Evolutionary conservation across 2,329 filamentous ascomycete genomes (phyloP).

Genomic region (Fusarium graminum): DNA sequence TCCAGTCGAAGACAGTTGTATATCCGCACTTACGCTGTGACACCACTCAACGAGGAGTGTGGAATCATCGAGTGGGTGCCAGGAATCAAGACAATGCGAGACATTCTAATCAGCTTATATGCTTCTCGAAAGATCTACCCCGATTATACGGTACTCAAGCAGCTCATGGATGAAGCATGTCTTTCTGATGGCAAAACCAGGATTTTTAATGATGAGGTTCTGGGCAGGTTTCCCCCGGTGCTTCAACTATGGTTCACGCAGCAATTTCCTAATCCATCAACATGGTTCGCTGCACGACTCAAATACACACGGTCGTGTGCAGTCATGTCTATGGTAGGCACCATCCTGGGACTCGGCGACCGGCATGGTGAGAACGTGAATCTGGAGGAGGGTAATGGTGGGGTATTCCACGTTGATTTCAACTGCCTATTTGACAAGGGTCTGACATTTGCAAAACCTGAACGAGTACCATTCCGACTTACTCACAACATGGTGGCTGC

Average conservation of each 20-base stretch:
- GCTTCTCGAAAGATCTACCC: slow-evolving; percentile 76
- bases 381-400: slow-evolving; percentile 92
- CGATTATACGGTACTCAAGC: slow-evolving; percentile 77
- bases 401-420: slow-evolving; percentile 98
- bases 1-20: slow-evolving; percentile 91
- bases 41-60: slow-evolving; percentile 96
- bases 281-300: slow-evolving; percentile 91
- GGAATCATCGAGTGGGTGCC: slow-evolving; percentile 99
- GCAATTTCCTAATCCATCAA: slow-evolving; percentile 90
- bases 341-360: slow-evolving; percentile 92
- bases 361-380: slow-evolving; percentile 97
- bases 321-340: slow-evolving; percentile 99
- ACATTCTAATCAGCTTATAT: slow-evolving; percentile 86
- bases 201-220: slow-evolving; percentile 77
- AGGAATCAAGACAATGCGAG: slow-evolving; percentile 91
- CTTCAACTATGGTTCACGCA: slow-evolving; percentile 96
- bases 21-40: slow-evolving; percentile 97
- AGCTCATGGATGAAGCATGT: slow-evolving; percentile 73
- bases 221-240: slow-evolving; percentile 80
- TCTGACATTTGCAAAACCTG: slow-evolving; percentile 92
- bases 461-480: slow-evolving; percentile 93
- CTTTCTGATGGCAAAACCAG: slow-evolving; percentile 69
- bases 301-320: slow-evolving; percentile 93
- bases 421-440: slow-evolving; percentile 99
- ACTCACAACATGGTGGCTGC: slow-evolving; percentile 99